These are phyloP conservation scores for Didymella segeticola DNA, from an alignment of 2,329 filamentous ascomycete species.

Conservation along the genomic window DNA sequence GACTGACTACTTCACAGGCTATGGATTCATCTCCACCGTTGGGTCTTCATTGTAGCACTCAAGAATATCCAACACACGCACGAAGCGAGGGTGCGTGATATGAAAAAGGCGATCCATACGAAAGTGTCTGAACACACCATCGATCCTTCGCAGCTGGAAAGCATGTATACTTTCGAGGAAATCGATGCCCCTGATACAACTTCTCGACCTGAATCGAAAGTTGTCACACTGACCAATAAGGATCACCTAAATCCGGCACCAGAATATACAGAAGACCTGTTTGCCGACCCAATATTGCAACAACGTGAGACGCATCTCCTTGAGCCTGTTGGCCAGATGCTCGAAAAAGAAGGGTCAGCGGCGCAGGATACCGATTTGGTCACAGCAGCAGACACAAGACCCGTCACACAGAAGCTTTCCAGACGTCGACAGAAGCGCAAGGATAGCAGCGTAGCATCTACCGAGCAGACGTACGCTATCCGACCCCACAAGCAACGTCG, in stretches of 20 bases:
- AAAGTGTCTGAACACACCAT: not conserved
- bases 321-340: not conserved
- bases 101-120: not conserved
- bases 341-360: not conserved
- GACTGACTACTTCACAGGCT: not conserved
- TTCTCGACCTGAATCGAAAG: not conserved
- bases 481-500: not conserved
- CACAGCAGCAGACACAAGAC: not conserved
- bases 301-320: not conserved
- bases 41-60: slow-evolving; percentile 11
- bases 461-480: not conserved
- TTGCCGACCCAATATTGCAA: not conserved
- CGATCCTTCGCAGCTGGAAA: not conserved
- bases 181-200: not conserved
- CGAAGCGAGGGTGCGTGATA: not conserved
- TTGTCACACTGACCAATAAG: no score
- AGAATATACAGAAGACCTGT: not conserved
- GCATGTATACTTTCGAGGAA: not conserved
- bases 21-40: slow-evolving; percentile 11
- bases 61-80: not conserved
- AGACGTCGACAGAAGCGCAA: slow-evolving; percentile 2
- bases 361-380: not conserved
- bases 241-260: not conserved
- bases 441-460: not conserved
- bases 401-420: not conserved